Evolutionary conservation across 1,284 basidiomycete genomes (phyloP), one percentile per base, ranked within the genome.

Genomic region (Moniliophthora roreri): DNA sequence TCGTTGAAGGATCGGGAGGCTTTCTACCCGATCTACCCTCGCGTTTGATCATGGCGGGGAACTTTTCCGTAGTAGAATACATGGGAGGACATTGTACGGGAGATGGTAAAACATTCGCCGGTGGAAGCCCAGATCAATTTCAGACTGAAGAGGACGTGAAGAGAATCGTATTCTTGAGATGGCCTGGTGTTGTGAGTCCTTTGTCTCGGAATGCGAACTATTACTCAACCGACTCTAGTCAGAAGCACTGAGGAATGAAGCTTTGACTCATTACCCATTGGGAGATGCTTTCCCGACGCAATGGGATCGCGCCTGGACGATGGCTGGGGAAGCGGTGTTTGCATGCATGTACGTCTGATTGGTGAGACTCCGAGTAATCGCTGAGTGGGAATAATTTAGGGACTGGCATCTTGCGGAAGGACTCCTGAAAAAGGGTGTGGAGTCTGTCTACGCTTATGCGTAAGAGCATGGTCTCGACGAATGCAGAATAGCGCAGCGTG

Each of bases 21-120:
- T 69, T 77, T 62, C 64, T 78, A 4, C 75, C 75, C 2, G 70
- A 72, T 39, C 65, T 75, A 35, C 75, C 77, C 4, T 74, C 74
- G 1, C 64, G 65, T 5, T 66, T 79, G 9, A 71, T 79, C 39
- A 50, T 66, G 2, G 41, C 62, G 1, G 72, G 74, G 2, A 71
- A 69, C 32, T 75, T 78, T 56, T 63, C 51, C 49, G 54, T 62
- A 3, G 71, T 77, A 1, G 73, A 77, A 5, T 72, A 74, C 54
- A 62, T 73, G 5, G 76, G 70, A 21, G 76, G 77, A 1, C 75
- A 77, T 54, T 76, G 73, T 55, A 73, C 73, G 0, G 72, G 73
- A 16, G 75, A 77, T 50, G 75, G 75, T 8, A 67, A 64, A 23
- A 74, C 71, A 3, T 77, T 77, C 52, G 73, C 68, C 1, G 68